Base-by-base conservation (phyloP, 176 grass and related monocot genomes). In the Oryza meridionalis region DNA sequence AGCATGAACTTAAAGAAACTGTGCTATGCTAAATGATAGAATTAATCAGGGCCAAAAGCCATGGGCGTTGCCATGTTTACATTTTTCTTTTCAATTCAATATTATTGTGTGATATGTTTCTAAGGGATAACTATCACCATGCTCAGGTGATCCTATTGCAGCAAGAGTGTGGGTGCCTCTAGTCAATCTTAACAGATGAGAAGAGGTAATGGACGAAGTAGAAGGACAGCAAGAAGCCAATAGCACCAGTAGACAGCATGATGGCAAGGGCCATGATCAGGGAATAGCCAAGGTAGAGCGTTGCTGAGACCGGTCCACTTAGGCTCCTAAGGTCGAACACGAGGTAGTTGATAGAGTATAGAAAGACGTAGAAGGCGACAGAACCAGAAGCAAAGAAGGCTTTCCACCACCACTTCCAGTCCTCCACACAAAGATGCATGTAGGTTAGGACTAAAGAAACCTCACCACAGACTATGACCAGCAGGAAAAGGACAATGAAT, bases 371-470 rank as follows among this genome's bases (percentile, higher is more conserved):
- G 73, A 95, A 64, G 13, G 90, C 86, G 1, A 95, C 90, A 0
- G 93, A 92, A 13, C 93, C 93, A 22, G 90, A 95, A 17, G 93
- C 90, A 78, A 95, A 95, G 70, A 95, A 95, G 53, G 93, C 93
- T 82, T 95, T 95, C 93, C 93, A 92, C 93, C 93, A 95, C 93
- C 93, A 95, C 76, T 75, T 92, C 90, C 90, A 95, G 87, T 95
- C 93, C 88, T 95, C 93, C 25, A 92, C 88, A 40, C 93, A 95
- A 29, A 95, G 87, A 53, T 95, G 81, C 93, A 92, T 95, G 85
- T 95, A 95, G 67, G 93, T 95, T 16, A 95, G 76, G 32, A 95
- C 93, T 29, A 95, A 51, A 66, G 93, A 92, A 69, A 95, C 93
- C 84, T 95, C 93, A 24, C 88, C 93, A 17, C 90, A 95, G 58